These are phyloP conservation scores for Ophiostoma tasmaniense DNA, from an alignment of 2,329 filamentous ascomycete species.

Conservation along the genomic window DNA sequence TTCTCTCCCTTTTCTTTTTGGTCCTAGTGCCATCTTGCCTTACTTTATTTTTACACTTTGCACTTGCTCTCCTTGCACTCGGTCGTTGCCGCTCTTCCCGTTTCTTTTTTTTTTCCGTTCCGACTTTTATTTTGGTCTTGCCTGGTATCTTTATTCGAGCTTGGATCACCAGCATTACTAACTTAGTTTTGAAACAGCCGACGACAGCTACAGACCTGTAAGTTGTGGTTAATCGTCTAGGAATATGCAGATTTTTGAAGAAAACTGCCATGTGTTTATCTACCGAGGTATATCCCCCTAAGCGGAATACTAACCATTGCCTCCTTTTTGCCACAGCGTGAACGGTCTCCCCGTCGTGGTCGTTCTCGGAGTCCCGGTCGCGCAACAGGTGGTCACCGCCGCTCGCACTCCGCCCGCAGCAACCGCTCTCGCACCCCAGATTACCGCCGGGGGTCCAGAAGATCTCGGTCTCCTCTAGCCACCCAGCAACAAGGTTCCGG, in stretches of 20 bases:
- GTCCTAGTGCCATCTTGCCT: not conserved
- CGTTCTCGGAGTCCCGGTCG: conserved; percentile 77
- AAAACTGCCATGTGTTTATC: not conserved
- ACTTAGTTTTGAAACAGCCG: not conserved
- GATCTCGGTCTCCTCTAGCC: conserved; percentile 83
- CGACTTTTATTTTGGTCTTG: not conserved
- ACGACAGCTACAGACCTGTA: conserved; percentile 12
- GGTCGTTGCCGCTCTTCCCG: not conserved
- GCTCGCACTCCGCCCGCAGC: conserved; percentile 71
- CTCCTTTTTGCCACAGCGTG: conserved; percentile 49
- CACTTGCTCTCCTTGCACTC: not conserved
- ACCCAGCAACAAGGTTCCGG: conserved; percentile 39
- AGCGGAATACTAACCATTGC: conserved; percentile 20
- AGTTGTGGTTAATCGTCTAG: not conserved
- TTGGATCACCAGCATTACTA: not conserved
- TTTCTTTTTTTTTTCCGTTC: not conserved
- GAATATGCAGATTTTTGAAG: not conserved
- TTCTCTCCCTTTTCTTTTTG: not conserved
- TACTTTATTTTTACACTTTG: not conserved
- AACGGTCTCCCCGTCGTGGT: conserved; percentile 70
- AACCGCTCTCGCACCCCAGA: conserved; percentile 69
- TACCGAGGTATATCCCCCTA: not conserved
- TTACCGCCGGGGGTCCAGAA: conserved; percentile 62
- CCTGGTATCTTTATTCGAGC: not conserved
- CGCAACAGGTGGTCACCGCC: conserved; percentile 51